Conservation (phyloP, 805 yeast species). For the Myxozyma neotropica region DNA sequence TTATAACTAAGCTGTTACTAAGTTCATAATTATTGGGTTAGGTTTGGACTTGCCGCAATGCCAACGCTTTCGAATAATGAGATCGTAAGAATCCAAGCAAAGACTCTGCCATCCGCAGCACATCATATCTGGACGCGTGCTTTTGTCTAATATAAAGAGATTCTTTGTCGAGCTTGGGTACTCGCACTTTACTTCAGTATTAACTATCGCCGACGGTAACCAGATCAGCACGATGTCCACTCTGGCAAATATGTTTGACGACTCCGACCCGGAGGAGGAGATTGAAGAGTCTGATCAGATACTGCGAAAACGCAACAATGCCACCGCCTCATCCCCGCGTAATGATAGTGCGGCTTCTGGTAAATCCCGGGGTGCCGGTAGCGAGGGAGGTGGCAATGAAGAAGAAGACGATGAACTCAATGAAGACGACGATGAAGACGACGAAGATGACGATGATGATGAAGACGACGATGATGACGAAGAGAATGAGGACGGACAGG, state of each 20-base stretch:
- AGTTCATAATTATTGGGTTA: too few relatives aligned
- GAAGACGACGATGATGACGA: conserved; percentile 98
- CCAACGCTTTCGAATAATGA: too few relatives aligned
- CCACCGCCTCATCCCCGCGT: conserved; percentile 5
- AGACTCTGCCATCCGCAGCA: too few relatives aligned
- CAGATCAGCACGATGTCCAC: conserved; percentile 21
- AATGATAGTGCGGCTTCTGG: conserved; percentile 26
- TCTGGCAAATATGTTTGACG: conserved; percentile 33
- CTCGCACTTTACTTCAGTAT: too few relatives aligned
- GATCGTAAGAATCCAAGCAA: too few relatives aligned
- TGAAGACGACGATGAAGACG: conserved; percentile 98
- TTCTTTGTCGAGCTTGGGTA: too few relatives aligned
- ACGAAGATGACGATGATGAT: conserved; percentile 89
- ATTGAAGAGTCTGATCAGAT: conserved; percentile 4
- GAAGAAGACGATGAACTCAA: conserved; percentile 97
- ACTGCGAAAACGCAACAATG: not conserved
- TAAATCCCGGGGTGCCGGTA: conserved; percentile 18
- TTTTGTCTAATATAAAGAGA: too few relatives aligned
- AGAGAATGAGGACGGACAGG: conserved; percentile 90
- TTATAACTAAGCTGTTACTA: too few relatives aligned
- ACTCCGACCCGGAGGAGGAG: conserved; percentile 31
- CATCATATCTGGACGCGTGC: too few relatives aligned
- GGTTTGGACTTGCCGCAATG: too few relatives aligned
- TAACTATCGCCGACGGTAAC: not conserved
- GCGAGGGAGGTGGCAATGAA: conserved; percentile 54